Base-by-base conservation (phyloP, 352 stramenopile species). In the Phytophthora parvispora region DNA sequence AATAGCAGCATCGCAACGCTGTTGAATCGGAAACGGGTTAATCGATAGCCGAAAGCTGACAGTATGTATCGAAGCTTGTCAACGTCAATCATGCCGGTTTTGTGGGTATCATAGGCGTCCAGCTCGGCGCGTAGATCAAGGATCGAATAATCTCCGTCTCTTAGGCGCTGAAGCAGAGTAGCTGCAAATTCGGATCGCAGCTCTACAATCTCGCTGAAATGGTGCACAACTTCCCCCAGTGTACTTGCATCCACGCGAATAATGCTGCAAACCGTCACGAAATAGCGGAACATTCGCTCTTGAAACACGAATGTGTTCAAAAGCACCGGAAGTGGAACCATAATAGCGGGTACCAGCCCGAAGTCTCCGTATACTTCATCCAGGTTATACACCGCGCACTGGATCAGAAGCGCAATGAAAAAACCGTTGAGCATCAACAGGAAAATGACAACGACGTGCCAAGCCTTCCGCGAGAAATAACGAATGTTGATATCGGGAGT, bases 341-440 rank as follows among this genome's bases (percentile, higher is more conserved):
- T 53, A 1, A 87, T 28, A 0, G 69, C 56, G 12, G 77, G 28
- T 1, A 77, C 20, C 0, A 80, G 25, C 6, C 74, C 59, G 28
- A 84, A 73, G n/a, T 90, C 67, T 24, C 50, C 43, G 36, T 73
- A 76, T 6, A 79, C 72, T 4, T 74, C 54, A 42, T 74, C 60
- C 58, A 79, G 49, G 18, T 79, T 63, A 66, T 91, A 91, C 20
- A 91, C 62, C 0, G 89, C 70, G 45, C 84, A 92, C 55, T 92
- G 84, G 12, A 82, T 60, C n/a, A 92, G 64, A 16, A 92, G 69
- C 22, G 80, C 84, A 18, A 81, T 60, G 71, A 84, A 92, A 36
- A 94, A 83, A 0, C 77, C 86, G 54, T 94, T 94, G n/a, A 94
- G 67, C 64, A 94, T 89, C 13, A 94, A 50, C 22, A 91, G 53